These are phyloP conservation scores for Sclerotinia glacialis DNA, from an alignment of 2,329 filamentous ascomycete genomes.

Conservation along the genomic window DNA sequence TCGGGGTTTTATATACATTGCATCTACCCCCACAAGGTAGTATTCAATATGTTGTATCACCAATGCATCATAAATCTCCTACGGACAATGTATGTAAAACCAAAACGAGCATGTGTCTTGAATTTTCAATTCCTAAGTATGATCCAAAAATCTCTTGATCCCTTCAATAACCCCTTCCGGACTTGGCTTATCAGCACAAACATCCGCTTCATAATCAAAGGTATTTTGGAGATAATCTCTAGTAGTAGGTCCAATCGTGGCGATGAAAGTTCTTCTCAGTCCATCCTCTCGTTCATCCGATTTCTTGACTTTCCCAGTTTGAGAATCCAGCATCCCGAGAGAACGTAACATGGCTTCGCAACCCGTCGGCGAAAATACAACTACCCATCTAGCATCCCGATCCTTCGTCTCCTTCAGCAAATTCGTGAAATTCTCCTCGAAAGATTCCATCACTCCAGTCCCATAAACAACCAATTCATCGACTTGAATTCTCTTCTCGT, in stretches of 20 bases:
- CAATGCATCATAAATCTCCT: neutral
- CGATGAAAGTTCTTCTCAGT: conserved; percentile 59
- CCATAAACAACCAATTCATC: conserved; percentile 83
- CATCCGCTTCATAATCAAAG: conserved; percentile 69
- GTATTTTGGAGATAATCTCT: conserved; percentile 64
- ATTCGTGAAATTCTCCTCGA: conserved; percentile 62
- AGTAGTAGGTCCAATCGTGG: conserved; percentile 93
- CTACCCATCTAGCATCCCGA: conserved; percentile 60
- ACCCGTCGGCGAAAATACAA: conserved; percentile 69
- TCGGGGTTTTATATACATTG: neutral
- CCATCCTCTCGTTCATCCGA: conserved; percentile 19
- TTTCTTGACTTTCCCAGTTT: conserved; percentile 43
- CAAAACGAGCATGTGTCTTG: neutral
- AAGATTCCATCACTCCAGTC: conserved; percentile 77
- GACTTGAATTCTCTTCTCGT: conserved; percentile 58
- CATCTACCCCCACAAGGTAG: neutral
- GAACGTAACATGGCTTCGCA: conserved; percentile 58
- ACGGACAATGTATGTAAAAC: neutral
- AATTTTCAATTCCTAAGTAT: neutral
- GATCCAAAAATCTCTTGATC: conserved; percentile 47
- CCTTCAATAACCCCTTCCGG: conserved; percentile 73
- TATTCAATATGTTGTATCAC: conserved; percentile 6
- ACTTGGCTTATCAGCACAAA: conserved; percentile 78
- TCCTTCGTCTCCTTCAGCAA: conserved; percentile 48
- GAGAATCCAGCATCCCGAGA: conserved; percentile 51